Conservation (phyloP, 805 yeast species). For the Wickerhamiella parazyma region DNA sequence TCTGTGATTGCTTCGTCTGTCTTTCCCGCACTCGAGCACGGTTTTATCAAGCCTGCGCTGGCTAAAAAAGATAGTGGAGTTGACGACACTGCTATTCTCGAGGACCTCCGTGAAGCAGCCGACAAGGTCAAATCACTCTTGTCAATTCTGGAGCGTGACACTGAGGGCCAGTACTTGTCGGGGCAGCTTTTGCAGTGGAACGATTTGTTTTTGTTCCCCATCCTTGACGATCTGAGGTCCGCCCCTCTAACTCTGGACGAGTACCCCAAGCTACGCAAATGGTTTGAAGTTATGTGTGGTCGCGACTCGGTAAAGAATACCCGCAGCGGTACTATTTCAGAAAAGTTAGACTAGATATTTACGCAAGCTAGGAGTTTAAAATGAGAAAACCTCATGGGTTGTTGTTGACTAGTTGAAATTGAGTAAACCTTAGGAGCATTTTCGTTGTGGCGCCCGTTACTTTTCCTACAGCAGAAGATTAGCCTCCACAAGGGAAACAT, state of each 20-base stretch:
- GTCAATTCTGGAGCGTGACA: neutral
- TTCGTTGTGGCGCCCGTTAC: no score
- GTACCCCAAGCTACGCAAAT: neutral
- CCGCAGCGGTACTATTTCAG: neutral
- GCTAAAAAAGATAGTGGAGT: neutral
- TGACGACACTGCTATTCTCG: neutral
- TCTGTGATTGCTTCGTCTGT: neutral
- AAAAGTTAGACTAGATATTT: neutral
- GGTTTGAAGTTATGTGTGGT: neutral
- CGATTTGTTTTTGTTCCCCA: neutral
- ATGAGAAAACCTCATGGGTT: no score
- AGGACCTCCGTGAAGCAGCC: neutral
- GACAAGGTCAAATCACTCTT: neutral
- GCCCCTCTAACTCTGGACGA: neutral
- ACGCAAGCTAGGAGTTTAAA: no score
- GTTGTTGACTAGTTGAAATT: neutral
- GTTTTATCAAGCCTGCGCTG: neutral
- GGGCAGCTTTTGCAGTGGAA: neutral
- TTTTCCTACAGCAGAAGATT: no score
- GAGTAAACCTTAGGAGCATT: no score
- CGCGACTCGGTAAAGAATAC: neutral
- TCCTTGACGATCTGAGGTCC: neutral
- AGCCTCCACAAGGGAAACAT: no score
- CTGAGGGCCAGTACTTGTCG: neutral
- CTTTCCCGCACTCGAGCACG: neutral